These are phyloP conservation scores for Kickxella alabastrina DNA, from an alignment of 192 early-diverging fungal species.

Conservation along the genomic window DNA sequence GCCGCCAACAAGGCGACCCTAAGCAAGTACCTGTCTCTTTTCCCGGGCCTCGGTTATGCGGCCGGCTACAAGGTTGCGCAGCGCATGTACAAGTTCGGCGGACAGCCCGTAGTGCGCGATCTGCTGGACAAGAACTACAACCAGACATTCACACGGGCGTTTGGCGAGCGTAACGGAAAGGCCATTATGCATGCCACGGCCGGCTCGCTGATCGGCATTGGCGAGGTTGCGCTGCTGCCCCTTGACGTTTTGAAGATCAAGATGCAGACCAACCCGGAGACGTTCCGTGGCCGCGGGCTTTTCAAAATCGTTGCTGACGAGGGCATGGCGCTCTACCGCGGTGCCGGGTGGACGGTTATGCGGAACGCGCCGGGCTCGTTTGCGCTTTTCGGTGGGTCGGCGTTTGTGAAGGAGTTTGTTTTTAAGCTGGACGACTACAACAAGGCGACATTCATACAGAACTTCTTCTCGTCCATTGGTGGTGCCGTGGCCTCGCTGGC, in stretches of 20 bases:
- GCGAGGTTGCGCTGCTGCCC: slow-evolving; percentile 94
- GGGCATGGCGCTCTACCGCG: slow-evolving; percentile 90
- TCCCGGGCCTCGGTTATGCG: slow-evolving; percentile 96
- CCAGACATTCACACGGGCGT: slow-evolving; percentile 65
- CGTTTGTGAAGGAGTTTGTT: slow-evolving; percentile 89
- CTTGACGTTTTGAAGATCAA: slow-evolving; percentile 99
- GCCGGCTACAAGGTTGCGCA: slow-evolving; percentile 98
- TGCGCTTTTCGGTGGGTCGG: slow-evolving; percentile 91
- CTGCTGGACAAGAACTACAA: slow-evolving; percentile 83
- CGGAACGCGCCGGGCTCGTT: slow-evolving; percentile 98
- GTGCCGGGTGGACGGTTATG: slow-evolving; percentile 93
- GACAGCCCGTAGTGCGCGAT: slow-evolving; percentile 95
- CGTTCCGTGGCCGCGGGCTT: slow-evolving; percentile 77
- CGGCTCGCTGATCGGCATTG: slow-evolving; percentile 93
- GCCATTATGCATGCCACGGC: slow-evolving; percentile 98
- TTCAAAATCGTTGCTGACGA: slow-evolving; percentile 80
- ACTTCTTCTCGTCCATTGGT: slow-evolving; percentile 93
- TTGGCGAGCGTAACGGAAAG: slow-evolving; percentile 94
- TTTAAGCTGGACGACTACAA: slow-evolving; percentile 87
- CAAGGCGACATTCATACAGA: slow-evolving; percentile 98
- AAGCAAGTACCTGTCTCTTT: slow-evolving; percentile 87
- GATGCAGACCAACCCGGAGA: slow-evolving; percentile 88
- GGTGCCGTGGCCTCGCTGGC: slow-evolving; percentile 93
- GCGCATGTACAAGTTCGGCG: slow-evolving; percentile 98
- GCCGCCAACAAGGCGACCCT: slow-evolving; percentile 69